Conservation (phyloP, 352 stramenopile genomes). For the Pythium chondricola region DNA sequence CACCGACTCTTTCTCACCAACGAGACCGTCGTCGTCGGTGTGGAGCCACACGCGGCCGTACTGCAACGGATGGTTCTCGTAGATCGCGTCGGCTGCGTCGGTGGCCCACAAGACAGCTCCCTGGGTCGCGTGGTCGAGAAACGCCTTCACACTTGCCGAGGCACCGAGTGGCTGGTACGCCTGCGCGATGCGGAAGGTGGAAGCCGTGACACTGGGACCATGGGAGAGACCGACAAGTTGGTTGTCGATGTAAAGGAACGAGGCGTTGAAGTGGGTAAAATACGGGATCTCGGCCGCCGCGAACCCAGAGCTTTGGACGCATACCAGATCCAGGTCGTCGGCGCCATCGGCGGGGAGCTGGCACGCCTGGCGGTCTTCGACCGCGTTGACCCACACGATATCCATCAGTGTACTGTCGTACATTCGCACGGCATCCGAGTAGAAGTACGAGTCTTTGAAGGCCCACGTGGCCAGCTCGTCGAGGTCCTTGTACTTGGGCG, state of each 20-base stretch:
- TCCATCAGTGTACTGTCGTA: background rate
- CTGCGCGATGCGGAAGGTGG: conserved; percentile 6
- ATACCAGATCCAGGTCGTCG: conserved; percentile 2
- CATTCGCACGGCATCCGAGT: too few species aligned
- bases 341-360: background rate
- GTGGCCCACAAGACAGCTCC: conserved; percentile 9
- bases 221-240: conserved; percentile 8
- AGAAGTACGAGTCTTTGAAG: too few species aligned
- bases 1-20: background rate
- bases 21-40: background rate
- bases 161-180: conserved; percentile 13
- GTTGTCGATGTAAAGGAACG: conserved; percentile 11
- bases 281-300: background rate
- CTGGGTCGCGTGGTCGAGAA: conserved; percentile 13
- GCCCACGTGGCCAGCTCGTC: background rate
- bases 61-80: background rate
- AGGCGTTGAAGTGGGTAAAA: conserved; percentile 8
- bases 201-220: background rate
- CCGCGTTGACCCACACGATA: too few species aligned
- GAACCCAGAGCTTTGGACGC: conserved; percentile 10
- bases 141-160: conserved; percentile 1
- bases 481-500: conserved; percentile 8
- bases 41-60: conserved; percentile 1
- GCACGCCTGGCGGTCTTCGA: conserved; percentile 2
- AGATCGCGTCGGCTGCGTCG: background rate